phyloP scores from a whole-genome alignment of 805 yeast species.

The Teunomyces lycoperdinae region DNA sequence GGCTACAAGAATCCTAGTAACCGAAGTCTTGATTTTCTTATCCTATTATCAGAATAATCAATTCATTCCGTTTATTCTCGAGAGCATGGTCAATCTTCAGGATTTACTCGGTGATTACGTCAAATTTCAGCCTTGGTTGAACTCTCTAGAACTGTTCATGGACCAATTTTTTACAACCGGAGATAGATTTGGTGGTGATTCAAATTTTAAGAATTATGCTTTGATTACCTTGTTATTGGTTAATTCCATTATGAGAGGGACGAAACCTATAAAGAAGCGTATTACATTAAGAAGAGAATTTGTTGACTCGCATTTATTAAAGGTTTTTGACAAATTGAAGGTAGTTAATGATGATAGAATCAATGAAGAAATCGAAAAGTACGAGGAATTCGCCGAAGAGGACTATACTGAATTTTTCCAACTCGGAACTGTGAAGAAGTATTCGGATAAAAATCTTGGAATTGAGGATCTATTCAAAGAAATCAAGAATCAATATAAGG shows the following conservation, averaged over 20 bases:
- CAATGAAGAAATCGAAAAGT: slow-evolving; percentile 36
- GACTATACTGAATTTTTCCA: slow-evolving; percentile 28
- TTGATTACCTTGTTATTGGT: slow-evolving; percentile 36
- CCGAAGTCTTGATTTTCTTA: slow-evolving; percentile 41
- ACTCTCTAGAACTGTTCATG: slow-evolving; percentile 32
- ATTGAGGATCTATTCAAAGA: slow-evolving; percentile 12
- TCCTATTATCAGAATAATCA: slow-evolving; percentile 24
- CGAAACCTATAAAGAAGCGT: slow-evolving; percentile 25
- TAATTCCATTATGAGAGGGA: slow-evolving; percentile 31
- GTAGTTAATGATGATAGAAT: slow-evolving; percentile 29
- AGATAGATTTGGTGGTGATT: slow-evolving; percentile 13
- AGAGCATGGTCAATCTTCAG: slow-evolving; percentile 31
- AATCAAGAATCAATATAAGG: slow-evolving; percentile 9
- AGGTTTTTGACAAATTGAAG: slow-evolving; percentile 34
- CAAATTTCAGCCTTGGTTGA: slow-evolving; percentile 42
- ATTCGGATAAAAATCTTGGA: slow-evolving; percentile 7
- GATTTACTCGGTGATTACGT: slow-evolving; percentile 34
- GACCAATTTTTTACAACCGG: slow-evolving; percentile 25
- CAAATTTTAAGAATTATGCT: slow-evolving; percentile 29
- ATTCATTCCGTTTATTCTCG: slow-evolving; percentile 25
- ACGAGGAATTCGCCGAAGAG: slow-evolving; percentile 38
- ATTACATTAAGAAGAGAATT: slow-evolving; percentile 34
- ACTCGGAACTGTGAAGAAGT: slow-evolving; percentile 6
- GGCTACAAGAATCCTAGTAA: slow-evolving; percentile 38
- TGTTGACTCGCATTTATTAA: slow-evolving; percentile 31